Evolutionary conservation across 192 early-diverging fungal species (phyloP).

Genomic region (Fimicolochytrium jonesii): DNA sequence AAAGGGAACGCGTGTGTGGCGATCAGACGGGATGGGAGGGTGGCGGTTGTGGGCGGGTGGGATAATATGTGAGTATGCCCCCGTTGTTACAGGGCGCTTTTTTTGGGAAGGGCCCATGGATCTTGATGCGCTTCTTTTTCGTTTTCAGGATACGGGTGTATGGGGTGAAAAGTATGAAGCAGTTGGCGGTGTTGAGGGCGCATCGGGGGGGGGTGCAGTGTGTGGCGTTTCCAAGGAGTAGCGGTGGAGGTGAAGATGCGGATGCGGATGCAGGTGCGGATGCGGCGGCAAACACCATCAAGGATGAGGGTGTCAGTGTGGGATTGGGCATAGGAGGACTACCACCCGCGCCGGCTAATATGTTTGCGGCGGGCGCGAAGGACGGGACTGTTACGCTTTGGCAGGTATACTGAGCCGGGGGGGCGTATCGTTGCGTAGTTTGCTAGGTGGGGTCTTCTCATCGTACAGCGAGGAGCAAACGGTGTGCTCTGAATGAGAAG

Average conservation of each 20-base stretch:
- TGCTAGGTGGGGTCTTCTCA: too few species aligned
- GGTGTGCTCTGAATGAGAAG: too few species aligned
- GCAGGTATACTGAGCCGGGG: slow-evolving; percentile 29
- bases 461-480: too few species aligned
- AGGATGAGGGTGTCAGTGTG: too few species aligned
- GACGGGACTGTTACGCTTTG: slow-evolving; percentile 21
- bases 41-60: slow-evolving; percentile 16
- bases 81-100: neutral
- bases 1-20: neutral
- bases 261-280: too few species aligned
- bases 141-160: slow-evolving; percentile 12
- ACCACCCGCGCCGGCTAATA: slow-evolving; percentile 8
- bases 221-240: slow-evolving; percentile 10
- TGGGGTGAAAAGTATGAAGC: slow-evolving; percentile 16
- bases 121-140: too few species aligned
- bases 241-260: neutral
- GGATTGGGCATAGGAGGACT: neutral
- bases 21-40: slow-evolving; percentile 14
- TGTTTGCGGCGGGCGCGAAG: slow-evolving; percentile 19
- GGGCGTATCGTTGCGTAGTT: too few species aligned
- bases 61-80: slow-evolving; percentile 10
- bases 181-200: slow-evolving; percentile 15
- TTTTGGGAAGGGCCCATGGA: too few species aligned
- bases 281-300: too few species aligned
- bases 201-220: slow-evolving; percentile 13